Base-by-base conservation (phyloP, 2,329 filamentous ascomycete species). In the Pyrenochaeta sp. region DNA sequence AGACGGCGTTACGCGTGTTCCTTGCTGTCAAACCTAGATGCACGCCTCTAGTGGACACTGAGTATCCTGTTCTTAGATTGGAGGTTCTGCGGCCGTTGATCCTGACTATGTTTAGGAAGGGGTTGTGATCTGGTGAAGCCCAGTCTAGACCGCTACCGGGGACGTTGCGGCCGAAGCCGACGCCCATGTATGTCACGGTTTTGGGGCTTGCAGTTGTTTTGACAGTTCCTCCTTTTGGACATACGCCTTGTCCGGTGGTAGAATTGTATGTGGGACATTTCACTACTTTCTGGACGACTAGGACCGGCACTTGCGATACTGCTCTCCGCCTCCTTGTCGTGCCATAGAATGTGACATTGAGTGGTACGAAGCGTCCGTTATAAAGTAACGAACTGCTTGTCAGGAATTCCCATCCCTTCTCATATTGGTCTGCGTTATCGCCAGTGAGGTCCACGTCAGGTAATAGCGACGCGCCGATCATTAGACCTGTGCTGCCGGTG, bases 31-130 rank as follows among this genome's bases (percentile, higher is more conserved):
- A 27, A 15, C 62, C 62, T 0, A 65, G 48, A 15, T 49, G 30
- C 6, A 64, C 54, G 19, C 61, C 59, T 8, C 45, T 45, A 1
- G 51, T 62, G 2, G 50, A 55, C 1, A 65, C 6, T 0, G 40
- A 50, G 47, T 65, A 62, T 2, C 59, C 62, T 7, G 37, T 52
- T 3, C 43, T 51, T 13, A 50, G 34, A 2, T 12, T 34, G 1
- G 37, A 19, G 12, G n/a, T 22, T 1, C 27, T 51, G 3, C 50
- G 28, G 6, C 46, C 30, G 2, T 44, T 44, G 12, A 47, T 36
- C 12, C 52, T 37, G 2, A 62, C n/a, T 6, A 69, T 58, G 46
- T 68, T 68, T 15, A 69, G 44, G 47, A 65, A 66, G n/a, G 67
- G 63, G 40, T 69, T 66, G 51, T 61, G 52, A 7, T 36, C 46